These are phyloP conservation scores for Zea mays DNA, from an alignment of 176 grass and related monocot genomes.

Conservation along the genomic window Zm-B73-REFERENCE-NAM-5.0 NC_050104.1:152104501-152105000, in stretches of 20 bases:
- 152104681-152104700: too few relatives aligned
- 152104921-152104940: conserved; percentile 29
- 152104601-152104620: too few relatives aligned
- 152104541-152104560: not conserved
- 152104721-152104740: not conserved
- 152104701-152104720: not conserved
- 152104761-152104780: conserved; percentile 9
- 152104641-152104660: conserved; percentile 16
- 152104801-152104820: not conserved
- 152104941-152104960: not conserved
- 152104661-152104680: not conserved
- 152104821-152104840: conserved; percentile 19
- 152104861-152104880: not conserved
- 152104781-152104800: conserved; percentile 24
- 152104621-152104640: too few relatives aligned
- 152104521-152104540: not conserved
- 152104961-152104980: too few relatives aligned
- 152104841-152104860: too few relatives aligned
- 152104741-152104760: conserved; percentile 48
- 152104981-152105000: too few relatives aligned
- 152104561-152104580: not conserved
- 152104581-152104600: not conserved
- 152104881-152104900: conserved; percentile 45
- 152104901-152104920: conserved; percentile 35
- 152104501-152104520: not conserved